These are phyloP conservation scores for Thelonectria blattea DNA, from an alignment of 2,329 filamentous ascomycete species.

Conservation along the genomic window DNA sequence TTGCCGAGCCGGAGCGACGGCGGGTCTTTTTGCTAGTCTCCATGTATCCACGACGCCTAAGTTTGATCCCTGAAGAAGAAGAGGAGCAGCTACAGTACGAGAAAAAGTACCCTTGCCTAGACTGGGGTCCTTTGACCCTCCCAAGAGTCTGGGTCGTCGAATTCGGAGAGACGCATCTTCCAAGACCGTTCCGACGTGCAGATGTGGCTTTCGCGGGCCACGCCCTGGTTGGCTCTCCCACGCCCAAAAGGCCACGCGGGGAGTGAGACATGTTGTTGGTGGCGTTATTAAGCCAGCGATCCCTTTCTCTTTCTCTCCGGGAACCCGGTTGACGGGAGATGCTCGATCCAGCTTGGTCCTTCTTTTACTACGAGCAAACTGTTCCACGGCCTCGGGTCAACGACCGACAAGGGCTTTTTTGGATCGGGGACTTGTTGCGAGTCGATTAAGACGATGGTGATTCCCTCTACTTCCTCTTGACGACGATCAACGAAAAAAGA, in stretches of 20 bases:
- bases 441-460: neutral
- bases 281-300: constrained; percentile 1
- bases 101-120: no score
- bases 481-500: neutral
- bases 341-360: constrained; percentile 6
- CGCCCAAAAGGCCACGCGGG: constrained; percentile 3
- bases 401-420: neutral
- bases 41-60: neutral
- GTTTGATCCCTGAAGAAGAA: neutral
- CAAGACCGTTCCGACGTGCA: constrained; percentile 2
- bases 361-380: neutral
- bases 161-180: neutral
- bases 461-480: constrained; percentile 3
- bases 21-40: neutral
- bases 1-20: neutral
- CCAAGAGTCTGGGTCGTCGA: neutral
- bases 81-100: no score
- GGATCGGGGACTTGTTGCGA: neutral
- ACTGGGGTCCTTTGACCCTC: no score
- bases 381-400: neutral
- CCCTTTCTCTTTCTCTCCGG: constrained; percentile 4
- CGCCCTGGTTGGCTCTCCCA: constrained; percentile 1
- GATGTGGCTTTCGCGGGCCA: constrained; percentile 6
- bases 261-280: neutral
- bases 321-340: neutral